These are phyloP conservation scores for Pseudisothecium myosuroides DNA, from an alignment of 225 moss, liverwort and hornwort genomes.

Conservation along the genomic window DNA sequence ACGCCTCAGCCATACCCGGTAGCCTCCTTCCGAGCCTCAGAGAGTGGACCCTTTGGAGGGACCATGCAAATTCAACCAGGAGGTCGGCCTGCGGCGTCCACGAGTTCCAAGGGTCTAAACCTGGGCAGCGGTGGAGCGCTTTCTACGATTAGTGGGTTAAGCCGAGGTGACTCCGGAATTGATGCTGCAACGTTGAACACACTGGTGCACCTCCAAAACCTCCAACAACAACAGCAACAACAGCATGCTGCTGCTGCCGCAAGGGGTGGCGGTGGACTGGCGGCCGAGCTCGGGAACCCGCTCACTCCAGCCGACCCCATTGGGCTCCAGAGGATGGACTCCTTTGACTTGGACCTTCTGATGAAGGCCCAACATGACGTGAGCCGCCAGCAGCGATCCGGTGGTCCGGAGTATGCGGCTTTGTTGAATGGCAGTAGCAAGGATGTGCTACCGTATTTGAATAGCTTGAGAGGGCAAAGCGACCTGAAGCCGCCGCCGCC, in stretches of 20 bases:
- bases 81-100: conserved; percentile 54
- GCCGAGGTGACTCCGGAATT: conserved; percentile 27
- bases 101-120: conserved; percentile 47
- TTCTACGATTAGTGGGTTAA: neutral
- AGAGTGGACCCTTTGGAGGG: conserved; percentile 64
- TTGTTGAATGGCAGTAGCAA: conserved; percentile 14
- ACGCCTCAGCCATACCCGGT: conserved; percentile 65
- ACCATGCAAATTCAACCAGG: conserved; percentile 97
- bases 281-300: neutral
- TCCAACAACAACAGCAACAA: conserved; percentile 30
- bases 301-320: conserved; percentile 12
- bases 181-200: conserved; percentile 55
- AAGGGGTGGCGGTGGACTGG: neutral
- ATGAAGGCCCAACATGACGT: conserved; percentile 79
- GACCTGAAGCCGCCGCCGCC: conserved; percentile 24
- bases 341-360: conserved; percentile 65
- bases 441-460: conserved; percentile 15
- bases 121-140: conserved; percentile 17
- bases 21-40: conserved; percentile 69
- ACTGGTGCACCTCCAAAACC: conserved; percentile 56
- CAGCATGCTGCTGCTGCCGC: neutral
- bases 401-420: conserved; percentile 11
- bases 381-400: conserved; percentile 36
- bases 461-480: conserved; percentile 18
- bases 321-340: conserved; percentile 68